Percentiles rank a stretch among this genome's conserved stretches.
Evolutionary conservation across 495 filamentous ascomycete genomes (phyloP).

Genomic region (Podospora didyma): DNA sequence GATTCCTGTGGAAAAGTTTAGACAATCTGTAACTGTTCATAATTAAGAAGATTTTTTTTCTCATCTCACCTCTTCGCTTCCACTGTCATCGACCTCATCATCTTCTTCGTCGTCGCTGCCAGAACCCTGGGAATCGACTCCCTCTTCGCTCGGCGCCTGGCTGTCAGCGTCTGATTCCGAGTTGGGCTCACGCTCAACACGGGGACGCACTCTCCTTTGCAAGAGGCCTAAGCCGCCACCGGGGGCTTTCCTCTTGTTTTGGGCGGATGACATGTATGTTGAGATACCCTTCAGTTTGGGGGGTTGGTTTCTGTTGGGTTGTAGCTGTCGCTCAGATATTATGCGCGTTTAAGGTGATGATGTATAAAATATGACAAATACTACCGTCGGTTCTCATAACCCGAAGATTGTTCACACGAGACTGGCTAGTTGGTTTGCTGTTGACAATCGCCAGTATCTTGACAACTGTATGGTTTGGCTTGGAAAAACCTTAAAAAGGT

Average conservation of each 20-base stretch:
- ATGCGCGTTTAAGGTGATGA: too few relatives aligned
- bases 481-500: too few relatives aligned
- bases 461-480: too few relatives aligned
- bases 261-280: conserved; percentile 20
- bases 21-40: too few relatives aligned
- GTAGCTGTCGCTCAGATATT: too few relatives aligned
- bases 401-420: too few relatives aligned
- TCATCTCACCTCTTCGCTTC: conserved; percentile 22
- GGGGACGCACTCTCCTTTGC: conserved; percentile 56
- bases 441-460: too few relatives aligned
- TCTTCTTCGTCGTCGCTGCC: conserved; percentile 33
- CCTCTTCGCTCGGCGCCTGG: conserved; percentile 33
- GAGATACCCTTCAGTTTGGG: not conserved
- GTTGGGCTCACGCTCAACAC: conserved; percentile 52
- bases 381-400: too few relatives aligned
- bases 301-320: too few relatives aligned
- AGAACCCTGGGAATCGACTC: conserved; percentile 22
- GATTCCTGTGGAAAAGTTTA: not conserved
- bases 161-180: conserved; percentile 29
- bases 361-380: too few relatives aligned
- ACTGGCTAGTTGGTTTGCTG: too few relatives aligned
- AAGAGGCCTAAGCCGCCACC: conserved; percentile 28
- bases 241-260: conserved; percentile 27
- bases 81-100: conserved; percentile 24
- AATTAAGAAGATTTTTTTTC: too few relatives aligned